Conservation (phyloP, 305 asterid genomes). For the Fraxinus paxiana region DNA sequence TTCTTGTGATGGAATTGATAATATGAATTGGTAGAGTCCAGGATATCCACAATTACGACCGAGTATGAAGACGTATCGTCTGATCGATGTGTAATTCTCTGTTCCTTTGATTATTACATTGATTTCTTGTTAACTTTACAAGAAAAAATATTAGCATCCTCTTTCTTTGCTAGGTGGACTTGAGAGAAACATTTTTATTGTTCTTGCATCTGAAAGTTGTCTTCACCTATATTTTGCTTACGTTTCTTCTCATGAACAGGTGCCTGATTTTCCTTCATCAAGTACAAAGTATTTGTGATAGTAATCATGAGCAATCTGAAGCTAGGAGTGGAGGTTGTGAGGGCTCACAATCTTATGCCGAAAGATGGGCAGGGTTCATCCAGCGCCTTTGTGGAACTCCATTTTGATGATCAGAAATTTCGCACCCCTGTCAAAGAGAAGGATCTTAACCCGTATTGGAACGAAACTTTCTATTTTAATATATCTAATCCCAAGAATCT, state of each 20-base stretch:
- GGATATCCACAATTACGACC: neutral
- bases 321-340: constrained; percentile 80
- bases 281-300: constrained; percentile 12
- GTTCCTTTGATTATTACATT: neutral
- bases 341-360: constrained; percentile 74
- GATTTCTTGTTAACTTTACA: neutral
- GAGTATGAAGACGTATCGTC: neutral
- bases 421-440: constrained; percentile 73
- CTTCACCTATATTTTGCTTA: neutral
- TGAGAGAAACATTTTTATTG: neutral
- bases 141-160: neutral
- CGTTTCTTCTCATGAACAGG: constrained; percentile 17
- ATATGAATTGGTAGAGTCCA: neutral
- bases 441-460: constrained; percentile 80
- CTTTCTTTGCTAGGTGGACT: neutral
- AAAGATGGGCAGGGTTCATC: constrained; percentile 82
- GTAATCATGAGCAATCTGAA: constrained; percentile 62
- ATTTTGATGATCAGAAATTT: constrained; percentile 66
- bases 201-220: neutral
- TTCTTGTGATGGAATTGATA: neutral
- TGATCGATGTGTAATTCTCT: neutral
- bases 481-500: constrained; percentile 55
- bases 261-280: neutral
- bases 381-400: constrained; percentile 69
- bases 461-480: constrained; percentile 70